Base-by-base conservation (phyloP, 345 rosid genomes). In the Pistacia vera region DNA sequence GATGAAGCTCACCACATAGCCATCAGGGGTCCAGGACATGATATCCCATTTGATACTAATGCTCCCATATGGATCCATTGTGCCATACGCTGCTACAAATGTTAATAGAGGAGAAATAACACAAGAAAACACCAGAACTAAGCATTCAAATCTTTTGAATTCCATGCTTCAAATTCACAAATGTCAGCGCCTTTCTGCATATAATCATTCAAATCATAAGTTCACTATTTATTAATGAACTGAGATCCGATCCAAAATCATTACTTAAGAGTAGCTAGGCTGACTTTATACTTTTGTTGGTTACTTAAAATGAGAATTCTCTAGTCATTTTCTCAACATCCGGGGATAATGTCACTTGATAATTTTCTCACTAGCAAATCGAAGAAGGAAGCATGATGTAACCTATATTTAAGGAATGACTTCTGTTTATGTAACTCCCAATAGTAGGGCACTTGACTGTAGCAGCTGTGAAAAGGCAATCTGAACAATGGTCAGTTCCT, bases 31-130 rank as follows among this genome's bases (percentile, higher is more conserved):
- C 82, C 75, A 79, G 16, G 82, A 64, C 58, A 35, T 48, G 28
- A 79, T 58, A 35, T 79, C 82, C 79, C 82, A 79, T 57, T 64
- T 75, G 75, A 79, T 69, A 5, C 38, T 64, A 14, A 75, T 70
- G 79, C 41, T 70, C 60, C 82, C 82, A 30, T 44, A 33, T 16
- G 79, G 82, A 56, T 75, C 82, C 61, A 79, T 16, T 3, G 54
- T 6, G 8, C 74, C 77, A 49, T 63, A 75, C 11, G 78, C 75
- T n/a, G 49, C 81, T 10, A 60, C 74, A 18, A 57, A 71, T 46
- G 9, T 62, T 28, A 54, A 11, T 28, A 54, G 5, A 13, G 9
- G 41, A 68, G n/a, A 33, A 61, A 70, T 4, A 63, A 49, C 1
- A 59, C 62, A 76, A 25, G 25, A 62, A 69, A 60, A 18, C 13